Conservation (phyloP, 2,329 filamentous ascomycete species). For the Trichoderma koningiopsis region DNA sequence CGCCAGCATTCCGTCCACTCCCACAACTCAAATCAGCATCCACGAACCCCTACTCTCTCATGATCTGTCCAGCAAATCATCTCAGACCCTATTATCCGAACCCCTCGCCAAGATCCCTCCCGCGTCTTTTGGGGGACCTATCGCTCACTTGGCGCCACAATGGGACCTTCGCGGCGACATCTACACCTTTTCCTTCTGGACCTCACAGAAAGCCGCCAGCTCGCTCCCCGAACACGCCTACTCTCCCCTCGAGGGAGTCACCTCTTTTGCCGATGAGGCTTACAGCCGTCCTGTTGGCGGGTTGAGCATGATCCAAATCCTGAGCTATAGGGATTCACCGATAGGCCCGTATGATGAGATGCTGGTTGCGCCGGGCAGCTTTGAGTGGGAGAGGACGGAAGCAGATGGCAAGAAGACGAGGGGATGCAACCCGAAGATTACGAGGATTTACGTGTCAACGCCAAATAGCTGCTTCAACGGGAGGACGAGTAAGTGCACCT, state of each 20-base stretch:
- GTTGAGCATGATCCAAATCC: constrained; percentile 51
- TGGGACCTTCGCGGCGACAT: constrained; percentile 51
- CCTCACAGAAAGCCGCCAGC: constrained; percentile 34
- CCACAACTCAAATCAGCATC: constrained; percentile 15
- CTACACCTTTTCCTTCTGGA: constrained; percentile 49
- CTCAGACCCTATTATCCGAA: neutral
- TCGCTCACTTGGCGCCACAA: constrained; percentile 37
- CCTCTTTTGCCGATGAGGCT: constrained; percentile 40
- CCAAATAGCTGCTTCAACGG: constrained; percentile 56
- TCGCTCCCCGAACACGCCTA: constrained; percentile 44
- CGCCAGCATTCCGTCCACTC: constrained; percentile 15
- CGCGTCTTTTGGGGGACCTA: constrained; percentile 26
- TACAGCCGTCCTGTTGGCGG: constrained; percentile 46
- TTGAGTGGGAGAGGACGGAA: constrained; percentile 45
- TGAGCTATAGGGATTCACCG: constrained; percentile 53
- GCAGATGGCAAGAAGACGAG: constrained; percentile 39
- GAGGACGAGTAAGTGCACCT: constrained; percentile 45
- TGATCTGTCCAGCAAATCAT: neutral
- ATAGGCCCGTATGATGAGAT: constrained; percentile 59
- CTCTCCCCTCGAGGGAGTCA: constrained; percentile 50
- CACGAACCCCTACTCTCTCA: neutral
- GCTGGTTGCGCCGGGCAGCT: constrained; percentile 50
- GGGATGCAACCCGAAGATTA: constrained; percentile 46
- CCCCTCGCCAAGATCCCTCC: constrained; percentile 6
- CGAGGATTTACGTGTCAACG: constrained; percentile 58